phyloP scores from a whole-genome alignment of 495 filamentous ascomycete species.

The Aspergillus saccharolyticus region DNA sequence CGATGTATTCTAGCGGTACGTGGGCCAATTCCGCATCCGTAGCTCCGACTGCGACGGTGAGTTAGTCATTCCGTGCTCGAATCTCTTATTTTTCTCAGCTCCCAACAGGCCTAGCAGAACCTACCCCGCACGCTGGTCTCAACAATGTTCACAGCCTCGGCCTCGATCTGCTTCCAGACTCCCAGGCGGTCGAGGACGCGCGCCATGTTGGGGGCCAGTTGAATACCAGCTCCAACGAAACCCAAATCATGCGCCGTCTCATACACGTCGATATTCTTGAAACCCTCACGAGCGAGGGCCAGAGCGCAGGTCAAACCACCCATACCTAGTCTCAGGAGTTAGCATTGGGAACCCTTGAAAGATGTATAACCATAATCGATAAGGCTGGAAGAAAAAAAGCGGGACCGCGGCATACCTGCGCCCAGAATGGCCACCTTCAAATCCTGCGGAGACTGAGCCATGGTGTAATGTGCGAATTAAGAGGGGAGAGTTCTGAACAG shows the following conservation, averaged over 20 bases:
- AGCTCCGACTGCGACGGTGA: constrained; percentile 50
- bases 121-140: constrained; percentile 51
- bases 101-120: constrained; percentile 2
- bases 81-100: too few relatives aligned
- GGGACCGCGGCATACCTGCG: constrained; percentile 22
- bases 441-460: constrained; percentile 34
- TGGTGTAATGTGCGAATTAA: constrained; percentile 6
- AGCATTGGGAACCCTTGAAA: not conserved
- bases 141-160: constrained; percentile 52
- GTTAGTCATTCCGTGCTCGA: not conserved
- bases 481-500: not conserved
- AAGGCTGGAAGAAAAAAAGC: not conserved
- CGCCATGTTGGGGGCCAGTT: constrained; percentile 75
- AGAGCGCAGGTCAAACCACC: constrained; percentile 69
- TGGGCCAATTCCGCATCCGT: constrained; percentile 63
- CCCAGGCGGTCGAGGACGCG: constrained; percentile 66
- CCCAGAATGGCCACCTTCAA: constrained; percentile 42
- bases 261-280: constrained; percentile 66
- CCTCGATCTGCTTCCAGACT: constrained; percentile 62
- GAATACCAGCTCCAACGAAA: constrained; percentile 79
- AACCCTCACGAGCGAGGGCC: constrained; percentile 67
- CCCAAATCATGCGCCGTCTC: constrained; percentile 69
- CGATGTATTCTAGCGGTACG: constrained; percentile 63
- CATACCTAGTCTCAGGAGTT: constrained; percentile 53
- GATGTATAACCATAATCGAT: not conserved